These are phyloP conservation scores for Pseudonitzschia multistriata DNA, from an alignment of 108 stramenopile species.

Conservation along the genomic window DNA sequence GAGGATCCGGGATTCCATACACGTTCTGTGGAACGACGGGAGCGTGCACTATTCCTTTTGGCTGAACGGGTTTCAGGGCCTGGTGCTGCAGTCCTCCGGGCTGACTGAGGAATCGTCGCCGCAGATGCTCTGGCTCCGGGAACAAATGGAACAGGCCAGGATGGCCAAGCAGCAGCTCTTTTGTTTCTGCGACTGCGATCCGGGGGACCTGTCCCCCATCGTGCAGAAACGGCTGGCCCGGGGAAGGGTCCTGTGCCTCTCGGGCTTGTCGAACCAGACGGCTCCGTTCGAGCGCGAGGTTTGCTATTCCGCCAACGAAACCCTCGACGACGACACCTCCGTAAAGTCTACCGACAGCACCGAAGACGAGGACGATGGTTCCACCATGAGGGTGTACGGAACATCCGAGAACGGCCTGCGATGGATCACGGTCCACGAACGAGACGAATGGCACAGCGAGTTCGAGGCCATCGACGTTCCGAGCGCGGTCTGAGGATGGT, in stretches of 20 bases:
- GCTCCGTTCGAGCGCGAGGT: slow-evolving; percentile 24
- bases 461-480: slow-evolving; percentile 26
- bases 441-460: slow-evolving; percentile 34
- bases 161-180: slow-evolving; percentile 71
- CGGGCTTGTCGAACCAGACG: slow-evolving; percentile 24
- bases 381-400: slow-evolving; percentile 57
- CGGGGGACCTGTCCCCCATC: slow-evolving; percentile 44
- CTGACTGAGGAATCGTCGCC: slow-evolving; percentile 25
- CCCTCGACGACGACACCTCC: slow-evolving; percentile 49
- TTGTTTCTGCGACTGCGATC: slow-evolving; percentile 73
- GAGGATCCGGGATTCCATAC: slow-evolving; percentile 78
- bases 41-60: slow-evolving; percentile 66
- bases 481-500: too few species aligned
- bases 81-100: slow-evolving; percentile 43
- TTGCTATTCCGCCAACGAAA: slow-evolving; percentile 24
- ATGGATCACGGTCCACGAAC: slow-evolving; percentile 57
- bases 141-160: slow-evolving; percentile 80
- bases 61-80: slow-evolving; percentile 67
- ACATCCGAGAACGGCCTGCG: slow-evolving; percentile 50
- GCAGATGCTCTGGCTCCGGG: slow-evolving; percentile 64
- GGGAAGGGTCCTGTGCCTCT: slow-evolving; percentile 46
- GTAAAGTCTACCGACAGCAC: slow-evolving; percentile 62
- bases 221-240: slow-evolving; percentile 56
- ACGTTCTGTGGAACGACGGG: slow-evolving; percentile 72
- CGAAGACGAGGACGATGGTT: slow-evolving; percentile 48